phyloP scores from a whole-genome alignment of 192 early-diverging fungal species.

The Pilaira anomala region DNA sequence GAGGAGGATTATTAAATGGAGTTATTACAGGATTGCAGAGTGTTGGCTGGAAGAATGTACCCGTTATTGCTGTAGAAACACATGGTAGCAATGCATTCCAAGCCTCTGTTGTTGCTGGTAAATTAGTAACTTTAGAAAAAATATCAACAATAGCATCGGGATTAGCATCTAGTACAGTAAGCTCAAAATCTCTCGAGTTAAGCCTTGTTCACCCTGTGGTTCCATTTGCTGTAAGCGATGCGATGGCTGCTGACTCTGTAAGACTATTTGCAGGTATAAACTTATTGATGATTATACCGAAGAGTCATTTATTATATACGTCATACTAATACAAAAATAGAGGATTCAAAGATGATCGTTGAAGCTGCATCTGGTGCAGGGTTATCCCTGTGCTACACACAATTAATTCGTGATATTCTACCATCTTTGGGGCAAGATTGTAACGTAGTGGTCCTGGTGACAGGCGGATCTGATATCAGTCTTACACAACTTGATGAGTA shows the following conservation, averaged over 20 bases:
- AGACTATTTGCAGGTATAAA: conserved; percentile 54
- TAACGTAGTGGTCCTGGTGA: conserved; percentile 65
- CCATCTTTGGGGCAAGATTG: conserved; percentile 50
- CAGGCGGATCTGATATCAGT: conserved; percentile 65
- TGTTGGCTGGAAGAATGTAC: conserved; percentile 63
- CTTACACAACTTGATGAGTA: conserved; percentile 56
- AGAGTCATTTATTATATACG: neutral
- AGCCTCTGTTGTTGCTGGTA: conserved; percentile 53
- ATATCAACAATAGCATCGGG: conserved; percentile 48
- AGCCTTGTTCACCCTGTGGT: conserved; percentile 51
- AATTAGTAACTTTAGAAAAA: conserved; percentile 40
- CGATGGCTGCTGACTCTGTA: conserved; percentile 51
- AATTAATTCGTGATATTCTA: conserved; percentile 59
- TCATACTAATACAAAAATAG: conserved; percentile 25
- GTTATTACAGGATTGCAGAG: conserved; percentile 60
- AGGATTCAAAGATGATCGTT: conserved; percentile 55
- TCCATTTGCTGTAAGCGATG: conserved; percentile 56
- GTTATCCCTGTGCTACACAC: conserved; percentile 58
- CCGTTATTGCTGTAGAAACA: conserved; percentile 72
- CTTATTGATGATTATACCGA: conserved; percentile 18
- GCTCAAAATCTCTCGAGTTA: conserved; percentile 44
- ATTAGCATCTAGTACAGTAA: conserved; percentile 39
- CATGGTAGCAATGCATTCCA: conserved; percentile 73
- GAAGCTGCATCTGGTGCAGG: conserved; percentile 63
- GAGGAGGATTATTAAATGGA: conserved; percentile 68